Evolutionary conservation across 2,329 filamentous ascomycete species (phyloP), one percentile per base, ranked within the genome.

Genomic region (Dryadomyces quercus-mongolicae): DNA sequence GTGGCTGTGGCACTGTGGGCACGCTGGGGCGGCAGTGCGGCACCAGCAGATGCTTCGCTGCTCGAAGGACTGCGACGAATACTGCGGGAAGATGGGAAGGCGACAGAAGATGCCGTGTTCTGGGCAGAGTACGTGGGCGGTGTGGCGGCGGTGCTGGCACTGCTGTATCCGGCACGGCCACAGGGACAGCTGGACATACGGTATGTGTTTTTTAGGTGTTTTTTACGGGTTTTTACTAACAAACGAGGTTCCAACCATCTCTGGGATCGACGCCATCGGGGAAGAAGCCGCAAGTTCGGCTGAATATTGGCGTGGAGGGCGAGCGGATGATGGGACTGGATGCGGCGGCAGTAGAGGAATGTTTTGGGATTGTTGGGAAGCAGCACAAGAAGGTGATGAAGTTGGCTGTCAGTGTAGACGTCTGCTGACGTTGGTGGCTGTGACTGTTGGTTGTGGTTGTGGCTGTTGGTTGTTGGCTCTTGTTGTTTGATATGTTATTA

Each of bases 1-100:
- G 72, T 95, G 3, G 87, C 81, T 0, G 70, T 95, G 4, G 76
- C 85, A 1, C 73, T 88, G 1, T 89, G 82, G 60, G 82, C 85
- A 48, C 76, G 89, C 60, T 94, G 88, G 81, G 85, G 82, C 18
- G 82, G 81, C 2, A 76, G 78, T 49, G 63, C 82, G 4, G 73
- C 73, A 0, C 72, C 73, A 1, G 64, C 70, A 0, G 79, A 84
- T 57, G 62, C 63, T 15, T 64, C 67, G 48, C 65, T 79, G 13
- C 68, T 72, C 55, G 59, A 61, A 4, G 69, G 69, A 6, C 64
- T 81, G n/a, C 67, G 67, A 38, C 65, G 61, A 16, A 63, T 81
- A 40, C 63, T 76, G 16, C 38, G 43, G 21, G 25, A 45, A 16
- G 18, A 43, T 42, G n/a, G 15, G 1, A 18, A 7, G 12, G 7